Conservation (phyloP, 805 yeast genomes). For the Nakazawaea holstii region DNA sequence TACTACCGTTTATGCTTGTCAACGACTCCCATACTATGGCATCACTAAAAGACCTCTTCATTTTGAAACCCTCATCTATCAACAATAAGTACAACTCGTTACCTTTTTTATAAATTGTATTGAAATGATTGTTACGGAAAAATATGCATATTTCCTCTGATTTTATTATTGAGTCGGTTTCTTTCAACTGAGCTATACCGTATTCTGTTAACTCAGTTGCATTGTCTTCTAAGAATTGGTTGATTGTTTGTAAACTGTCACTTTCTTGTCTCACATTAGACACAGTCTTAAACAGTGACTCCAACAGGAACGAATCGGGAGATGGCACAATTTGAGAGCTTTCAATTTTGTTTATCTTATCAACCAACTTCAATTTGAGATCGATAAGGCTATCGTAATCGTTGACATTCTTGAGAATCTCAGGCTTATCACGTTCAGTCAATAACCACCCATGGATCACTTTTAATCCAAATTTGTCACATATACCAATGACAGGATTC, state of each 20-base stretch:
- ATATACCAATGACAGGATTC: constrained; percentile 15
- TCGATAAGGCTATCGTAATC: constrained; percentile 6
- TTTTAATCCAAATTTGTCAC: constrained; percentile 16
- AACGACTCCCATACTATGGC: constrained; percentile 82
- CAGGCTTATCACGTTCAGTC: constrained; percentile 17
- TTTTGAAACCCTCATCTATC: constrained; percentile 64
- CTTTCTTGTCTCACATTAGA: constrained; percentile 8
- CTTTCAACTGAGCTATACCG: constrained; percentile 50
- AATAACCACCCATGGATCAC: constrained; percentile 85
- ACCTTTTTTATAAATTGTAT: constrained; percentile 53
- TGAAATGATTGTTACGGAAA: constrained; percentile 88
- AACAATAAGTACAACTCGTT: constrained; percentile 58
- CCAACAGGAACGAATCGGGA: not conserved
- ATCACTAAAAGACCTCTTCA: constrained; percentile 18
- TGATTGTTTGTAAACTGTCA: constrained; percentile 18
- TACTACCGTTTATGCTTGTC: constrained; percentile 57
- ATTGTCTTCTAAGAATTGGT: constrained; percentile 51
- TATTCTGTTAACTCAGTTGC: constrained; percentile 70
- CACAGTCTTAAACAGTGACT: not conserved
- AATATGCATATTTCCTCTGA: constrained; percentile 61
- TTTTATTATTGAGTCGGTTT: constrained; percentile 27
- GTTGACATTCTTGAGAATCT: not conserved
- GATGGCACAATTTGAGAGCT: constrained; percentile 12
- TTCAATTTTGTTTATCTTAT: constrained; percentile 19
- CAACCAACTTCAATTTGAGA: constrained; percentile 17